A percentile compares a stretch with the other conserved stretches of the same genome.
Evolutionary conservation across 2,329 filamentous ascomycete genomes (phyloP).

Genomic region (Penicillium italicum): DNA sequence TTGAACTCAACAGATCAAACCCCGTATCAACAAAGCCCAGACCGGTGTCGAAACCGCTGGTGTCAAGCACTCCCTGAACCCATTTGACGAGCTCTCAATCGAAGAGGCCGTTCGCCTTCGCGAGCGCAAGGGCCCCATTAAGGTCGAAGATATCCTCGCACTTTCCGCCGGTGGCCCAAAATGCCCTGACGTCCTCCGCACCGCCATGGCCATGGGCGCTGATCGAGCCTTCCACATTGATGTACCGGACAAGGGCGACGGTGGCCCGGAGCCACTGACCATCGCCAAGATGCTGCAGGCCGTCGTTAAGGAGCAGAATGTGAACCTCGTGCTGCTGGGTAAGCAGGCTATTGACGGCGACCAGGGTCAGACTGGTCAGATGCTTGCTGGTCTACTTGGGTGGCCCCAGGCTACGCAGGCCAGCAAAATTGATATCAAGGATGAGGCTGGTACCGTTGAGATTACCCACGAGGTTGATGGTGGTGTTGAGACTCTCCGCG

Average conservation of each 20-base stretch:
- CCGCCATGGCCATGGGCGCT: constrained; percentile 97
- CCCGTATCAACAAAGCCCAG: constrained; percentile 65
- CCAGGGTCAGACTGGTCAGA: constrained; percentile 92
- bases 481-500: constrained; percentile 81
- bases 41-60: constrained; percentile 88
- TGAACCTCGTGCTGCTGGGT: constrained; percentile 87
- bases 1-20: constrained; percentile 56
- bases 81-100: constrained; percentile 96
- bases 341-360: constrained; percentile 99
- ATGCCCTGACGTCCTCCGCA: constrained; percentile 81
- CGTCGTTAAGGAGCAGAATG: constrained; percentile 76
- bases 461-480: constrained; percentile 94
- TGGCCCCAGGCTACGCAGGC: constrained; percentile 97
- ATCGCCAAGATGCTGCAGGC: constrained; percentile 85
- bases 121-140: constrained; percentile 72
- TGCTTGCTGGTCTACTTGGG: constrained; percentile 86
- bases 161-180: constrained; percentile 86
- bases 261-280: constrained; percentile 72
- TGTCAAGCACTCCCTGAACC: constrained; percentile 98
- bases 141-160: constrained; percentile 87
- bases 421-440: constrained; percentile 71
- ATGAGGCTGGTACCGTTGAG: constrained; percentile 63
- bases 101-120: constrained; percentile 94
- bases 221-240: constrained; percentile 90
- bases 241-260: constrained; percentile 65